Conservation (phyloP, 768 basidiomycete genomes). For the Boletus pseudopeckii region DNA sequence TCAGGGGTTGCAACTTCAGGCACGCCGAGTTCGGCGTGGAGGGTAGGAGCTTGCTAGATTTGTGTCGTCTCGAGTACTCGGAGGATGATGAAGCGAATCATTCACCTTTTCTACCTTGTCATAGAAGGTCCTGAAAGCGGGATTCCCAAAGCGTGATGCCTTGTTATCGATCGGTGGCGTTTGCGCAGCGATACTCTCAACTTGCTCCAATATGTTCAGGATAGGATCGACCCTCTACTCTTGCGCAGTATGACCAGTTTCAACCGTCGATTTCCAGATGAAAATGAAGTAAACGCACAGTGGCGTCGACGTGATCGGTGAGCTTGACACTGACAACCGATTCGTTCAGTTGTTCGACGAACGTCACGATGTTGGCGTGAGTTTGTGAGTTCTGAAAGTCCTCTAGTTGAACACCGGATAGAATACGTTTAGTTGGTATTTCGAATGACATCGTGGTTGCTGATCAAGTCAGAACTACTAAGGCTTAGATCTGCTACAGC, state of each 20-base stretch:
- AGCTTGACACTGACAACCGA: conserved; percentile 75
- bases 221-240: conserved; percentile 61
- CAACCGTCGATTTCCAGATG: not conserved
- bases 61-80: not conserved
- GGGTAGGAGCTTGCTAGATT: conserved; percentile 44
- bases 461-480: conserved; percentile 1
- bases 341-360: conserved; percentile 73
- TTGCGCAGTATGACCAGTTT: conserved; percentile 8
- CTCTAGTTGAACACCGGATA: conserved; percentile 72
- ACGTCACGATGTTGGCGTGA: conserved; percentile 60
- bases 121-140: conserved; percentile 90
- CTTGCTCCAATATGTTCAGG: conserved; percentile 57
- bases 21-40: conserved; percentile 64
- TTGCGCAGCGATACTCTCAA: conserved; percentile 61
- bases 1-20: conserved; percentile 61
- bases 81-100: not conserved
- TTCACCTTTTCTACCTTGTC: conserved; percentile 72
- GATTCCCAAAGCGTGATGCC: conserved; percentile 94
- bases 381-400: conserved; percentile 79
- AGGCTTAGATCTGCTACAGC: too few relatives aligned
- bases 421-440: conserved; percentile 66
- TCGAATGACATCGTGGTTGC: conserved; percentile 38
- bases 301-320: conserved; percentile 56
- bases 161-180: conserved; percentile 89
- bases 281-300: conserved; percentile 44